Evolutionary conservation across 2,329 filamentous ascomycete genomes (phyloP), one percentile per base, ranked within the genome.

Genomic region (Penicillium concentricum): DNA sequence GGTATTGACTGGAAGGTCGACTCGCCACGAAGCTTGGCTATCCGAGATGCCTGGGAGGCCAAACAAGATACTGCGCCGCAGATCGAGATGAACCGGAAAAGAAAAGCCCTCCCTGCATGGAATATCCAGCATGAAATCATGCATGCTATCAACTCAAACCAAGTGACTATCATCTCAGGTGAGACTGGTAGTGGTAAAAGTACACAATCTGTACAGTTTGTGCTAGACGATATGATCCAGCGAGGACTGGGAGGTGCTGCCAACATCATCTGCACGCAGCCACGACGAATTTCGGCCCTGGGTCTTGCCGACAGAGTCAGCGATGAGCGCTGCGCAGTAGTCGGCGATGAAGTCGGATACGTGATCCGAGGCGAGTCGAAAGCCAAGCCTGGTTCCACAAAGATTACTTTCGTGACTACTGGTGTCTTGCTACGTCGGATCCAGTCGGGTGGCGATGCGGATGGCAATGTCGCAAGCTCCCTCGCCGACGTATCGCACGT

Each of bases 171-270:
- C 67, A 94, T 99, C 66, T 95, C 92, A 42, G 94, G 94, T 64
- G 94, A 97, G 76, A 99, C 94, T 4, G 94, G 94, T 51, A 96
- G 91, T 18, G 94, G 94, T 69, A 99, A 99, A 75, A 96, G 91
- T 47, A 97, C 94, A 0, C 94, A 99, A 73, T 94, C 91, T 2
- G 91, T 97, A 34, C 94, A 99, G 72, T 99, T 97, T 73, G 83
- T 99, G 42, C 81, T 99, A 1, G 94, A 99, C 67, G 91, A 97
- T 66, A 79, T 97, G 61, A 96, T 97, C 66, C 81, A 84, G 59
- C 82, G 84, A 44, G 85, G 87, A 8, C 80, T 95, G 9, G 94
- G 93, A 2, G 84, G 84, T 13, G 85, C 85, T 13, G 90, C 88
- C 32, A 97, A 95, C 68, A 96, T 99, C 61, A 86, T 99, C 58